A percentile compares a stretch with the other conserved stretches of the same genome.
Evolutionary conservation across 768 basidiomycete genomes (phyloP).

Genomic region (Coprinellus micaceus): DNA sequence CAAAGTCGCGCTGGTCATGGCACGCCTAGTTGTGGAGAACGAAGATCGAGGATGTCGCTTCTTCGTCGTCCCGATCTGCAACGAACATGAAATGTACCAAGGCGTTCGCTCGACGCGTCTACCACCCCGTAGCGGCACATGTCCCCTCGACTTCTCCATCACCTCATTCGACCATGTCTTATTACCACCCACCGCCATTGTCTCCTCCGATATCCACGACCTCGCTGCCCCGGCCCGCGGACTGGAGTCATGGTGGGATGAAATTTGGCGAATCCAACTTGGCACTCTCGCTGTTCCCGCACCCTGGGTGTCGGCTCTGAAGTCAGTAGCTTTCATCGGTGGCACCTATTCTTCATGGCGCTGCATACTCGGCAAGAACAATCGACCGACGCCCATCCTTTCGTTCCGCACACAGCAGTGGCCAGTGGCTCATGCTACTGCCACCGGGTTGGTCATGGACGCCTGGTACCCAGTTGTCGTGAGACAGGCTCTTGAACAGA

Average conservation of each 20-base stretch:
- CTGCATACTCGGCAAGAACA: conserved; percentile 41
- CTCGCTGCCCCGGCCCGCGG: conserved; percentile 36
- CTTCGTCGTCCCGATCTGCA: conserved; percentile 55
- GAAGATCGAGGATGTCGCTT: conserved; percentile 49
- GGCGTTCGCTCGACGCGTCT: conserved; percentile 50
- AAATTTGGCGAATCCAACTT: conserved; percentile 52
- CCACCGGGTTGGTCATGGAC: conserved; percentile 49
- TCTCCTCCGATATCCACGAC: conserved; percentile 42
- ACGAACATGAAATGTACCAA: conserved; percentile 48
- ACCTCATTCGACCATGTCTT: conserved; percentile 53
- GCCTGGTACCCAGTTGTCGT: conserved; percentile 42
- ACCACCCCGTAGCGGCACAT: conserved; percentile 49
- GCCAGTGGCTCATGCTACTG: conserved; percentile 51
- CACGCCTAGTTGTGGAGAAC: conserved; percentile 47
- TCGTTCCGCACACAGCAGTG: conserved; percentile 64
- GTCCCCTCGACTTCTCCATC: conserved; percentile 54
- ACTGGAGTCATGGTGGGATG: conserved; percentile 51
- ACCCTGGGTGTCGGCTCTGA: conserved; percentile 49
- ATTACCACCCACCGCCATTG: conserved; percentile 47
- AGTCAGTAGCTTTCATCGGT: conserved; percentile 50
- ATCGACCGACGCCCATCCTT: conserved; percentile 48
- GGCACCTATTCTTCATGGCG: conserved; percentile 59
- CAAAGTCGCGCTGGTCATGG: conserved; percentile 56
- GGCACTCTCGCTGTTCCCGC: conserved; percentile 50
- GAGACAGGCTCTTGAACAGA: conserved; percentile 33